phyloP scores from a whole-genome alignment of 2,329 filamentous ascomycete species.

The Exophiala sp. region DNA sequence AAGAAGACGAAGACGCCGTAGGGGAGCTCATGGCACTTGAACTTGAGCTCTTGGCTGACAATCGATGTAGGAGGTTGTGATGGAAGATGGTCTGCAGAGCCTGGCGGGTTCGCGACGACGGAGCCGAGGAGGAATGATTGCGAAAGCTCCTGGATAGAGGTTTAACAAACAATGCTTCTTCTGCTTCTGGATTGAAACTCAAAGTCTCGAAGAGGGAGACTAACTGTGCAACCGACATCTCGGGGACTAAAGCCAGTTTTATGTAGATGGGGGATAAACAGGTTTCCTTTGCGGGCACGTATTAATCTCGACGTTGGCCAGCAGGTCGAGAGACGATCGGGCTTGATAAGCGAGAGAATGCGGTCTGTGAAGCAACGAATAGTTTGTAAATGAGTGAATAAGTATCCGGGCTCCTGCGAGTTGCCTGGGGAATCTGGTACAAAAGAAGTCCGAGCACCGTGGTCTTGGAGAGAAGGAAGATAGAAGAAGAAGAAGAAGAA shows the following conservation, averaged over 20 bases:
- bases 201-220: constrained; percentile 23
- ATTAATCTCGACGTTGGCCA: constrained; percentile 14
- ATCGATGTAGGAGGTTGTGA: constrained; percentile 14
- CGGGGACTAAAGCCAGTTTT: not conserved
- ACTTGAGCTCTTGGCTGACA: constrained; percentile 8
- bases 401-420: not conserved
- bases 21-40: constrained; percentile 6
- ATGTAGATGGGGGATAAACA: not conserved
- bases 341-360: constrained; percentile 8
- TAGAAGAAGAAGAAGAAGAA: constrained; percentile 3
- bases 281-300: not conserved
- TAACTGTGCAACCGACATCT: constrained; percentile 26
- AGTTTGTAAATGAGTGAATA: not conserved
- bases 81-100: constrained; percentile 23
- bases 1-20: constrained; percentile 9
- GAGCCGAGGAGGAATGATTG: constrained; percentile 17
- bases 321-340: constrained; percentile 7
- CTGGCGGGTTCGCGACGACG: constrained; percentile 20
- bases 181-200: not conserved
- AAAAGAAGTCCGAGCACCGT: not conserved
- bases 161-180: constrained; percentile 21
- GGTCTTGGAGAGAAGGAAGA: not conserved
- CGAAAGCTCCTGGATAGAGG: constrained; percentile 17
- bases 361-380: constrained; percentile 9
- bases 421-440: constrained; percentile 13